Evolutionary conservation across 306 rosid genomes (phyloP).

Genomic region (Astragalus glycyphyllos): DNA sequence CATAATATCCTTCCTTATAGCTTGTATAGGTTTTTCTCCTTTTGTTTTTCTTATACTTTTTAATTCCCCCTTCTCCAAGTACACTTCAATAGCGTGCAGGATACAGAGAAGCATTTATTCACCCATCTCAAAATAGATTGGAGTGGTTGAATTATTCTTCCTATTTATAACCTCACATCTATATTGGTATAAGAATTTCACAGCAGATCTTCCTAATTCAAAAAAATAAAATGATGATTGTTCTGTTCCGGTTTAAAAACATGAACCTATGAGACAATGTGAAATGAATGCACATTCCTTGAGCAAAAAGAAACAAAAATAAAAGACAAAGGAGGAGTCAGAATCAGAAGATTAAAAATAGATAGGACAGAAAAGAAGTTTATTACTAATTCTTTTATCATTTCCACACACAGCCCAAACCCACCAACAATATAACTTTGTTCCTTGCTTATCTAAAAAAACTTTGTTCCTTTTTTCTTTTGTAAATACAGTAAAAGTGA

Average conservation of each 20-base stretch:
- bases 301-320: conserved; percentile 58
- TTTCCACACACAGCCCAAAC: conserved; percentile 41
- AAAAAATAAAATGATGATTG: neutral
- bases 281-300: conserved; percentile 80
- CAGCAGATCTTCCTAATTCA: conserved; percentile 37
- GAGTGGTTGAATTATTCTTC: conserved; percentile 46
- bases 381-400: conserved; percentile 32
- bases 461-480: neutral
- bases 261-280: conserved; percentile 45
- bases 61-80: conserved; percentile 34
- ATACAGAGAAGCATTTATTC: conserved; percentile 42
- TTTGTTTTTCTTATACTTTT: conserved; percentile 36
- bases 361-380: conserved; percentile 16
- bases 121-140: conserved; percentile 33
- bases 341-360: conserved; percentile 52
- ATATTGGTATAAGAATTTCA: conserved; percentile 42
- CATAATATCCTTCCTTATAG: neutral
- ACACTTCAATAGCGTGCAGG: conserved; percentile 32
- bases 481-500: neutral
- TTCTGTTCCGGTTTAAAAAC: conserved; percentile 40
- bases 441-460: too few relatives aligned
- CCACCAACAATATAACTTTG: conserved; percentile 11
- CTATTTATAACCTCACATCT: conserved; percentile 34
- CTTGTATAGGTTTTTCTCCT: conserved; percentile 36
- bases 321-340: conserved; percentile 65